Evolutionary conservation across 2,329 filamentous ascomycete species (phyloP).

Genomic region (Diaporthe aspalathi): DNA sequence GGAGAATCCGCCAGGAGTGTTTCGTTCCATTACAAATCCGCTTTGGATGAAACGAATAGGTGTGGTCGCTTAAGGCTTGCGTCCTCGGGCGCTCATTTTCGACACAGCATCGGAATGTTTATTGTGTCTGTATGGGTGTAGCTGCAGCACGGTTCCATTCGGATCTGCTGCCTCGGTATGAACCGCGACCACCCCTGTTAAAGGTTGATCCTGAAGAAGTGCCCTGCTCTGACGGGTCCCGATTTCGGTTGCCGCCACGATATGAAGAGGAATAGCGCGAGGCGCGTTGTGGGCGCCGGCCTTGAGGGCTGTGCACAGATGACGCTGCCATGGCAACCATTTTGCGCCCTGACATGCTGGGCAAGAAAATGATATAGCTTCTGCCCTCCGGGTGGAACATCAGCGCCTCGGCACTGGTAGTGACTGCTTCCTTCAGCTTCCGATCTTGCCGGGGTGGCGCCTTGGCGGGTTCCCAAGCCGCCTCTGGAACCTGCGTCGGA

Average conservation of each 20-base stretch:
- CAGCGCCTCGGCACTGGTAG: constrained; percentile 58
- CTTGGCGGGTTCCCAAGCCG: constrained; percentile 71
- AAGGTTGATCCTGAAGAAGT: constrained; percentile 40
- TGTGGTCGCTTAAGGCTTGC: constrained; percentile 1
- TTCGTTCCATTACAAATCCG: constrained; percentile 28
- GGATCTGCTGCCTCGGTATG: constrained; percentile 54
- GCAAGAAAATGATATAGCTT: constrained; percentile 55
- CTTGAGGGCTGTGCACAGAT: constrained; percentile 48
- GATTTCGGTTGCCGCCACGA: constrained; percentile 39
- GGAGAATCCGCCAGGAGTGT: constrained; percentile 17
- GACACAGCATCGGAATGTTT: constrained; percentile 13
- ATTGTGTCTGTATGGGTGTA: constrained; percentile 43
- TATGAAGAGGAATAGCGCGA: constrained; percentile 39
- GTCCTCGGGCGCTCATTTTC: constrained; percentile 3
- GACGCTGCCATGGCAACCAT: constrained; percentile 52
- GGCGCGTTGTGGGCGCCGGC: constrained; percentile 42
- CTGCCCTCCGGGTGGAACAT: constrained; percentile 52
- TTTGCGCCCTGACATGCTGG: constrained; percentile 54
- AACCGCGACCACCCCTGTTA: constrained; percentile 52
- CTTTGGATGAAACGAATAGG: constrained; percentile 27
- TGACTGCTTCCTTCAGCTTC: constrained; percentile 59
- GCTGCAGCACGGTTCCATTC: constrained; percentile 54
- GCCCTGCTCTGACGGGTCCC: constrained; percentile 46
- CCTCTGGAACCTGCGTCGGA: constrained; percentile 71
- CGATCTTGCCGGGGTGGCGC: constrained; percentile 66